Conservation (phyloP, 768 basidiomycete genomes). For the Tulasnella sp. region DNA sequence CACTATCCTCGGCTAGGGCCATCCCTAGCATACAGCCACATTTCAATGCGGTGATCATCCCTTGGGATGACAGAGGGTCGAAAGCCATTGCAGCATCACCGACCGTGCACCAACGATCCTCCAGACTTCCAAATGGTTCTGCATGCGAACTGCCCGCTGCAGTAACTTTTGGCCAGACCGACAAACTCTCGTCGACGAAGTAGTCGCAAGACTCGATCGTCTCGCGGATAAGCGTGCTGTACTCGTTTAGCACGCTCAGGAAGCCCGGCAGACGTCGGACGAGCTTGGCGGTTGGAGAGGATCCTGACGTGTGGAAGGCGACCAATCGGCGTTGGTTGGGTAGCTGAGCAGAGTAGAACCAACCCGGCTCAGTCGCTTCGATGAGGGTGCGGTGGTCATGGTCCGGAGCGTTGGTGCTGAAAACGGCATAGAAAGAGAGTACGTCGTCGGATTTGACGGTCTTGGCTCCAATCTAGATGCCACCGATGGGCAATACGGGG, state of each 20-base stretch:
- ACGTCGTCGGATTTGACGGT: slow-evolving; percentile 23
- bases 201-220: slow-evolving; percentile 22
- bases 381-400: slow-evolving; percentile 28
- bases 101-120: slow-evolving; percentile 26
- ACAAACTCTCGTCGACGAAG: slow-evolving; percentile 13
- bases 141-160: slow-evolving; percentile 26
- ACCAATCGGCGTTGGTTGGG: slow-evolving; percentile 25
- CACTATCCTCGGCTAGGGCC: not conserved
- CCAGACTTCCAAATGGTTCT: slow-evolving; percentile 21
- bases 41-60: slow-evolving; percentile 29
- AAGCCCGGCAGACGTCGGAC: slow-evolving; percentile 26
- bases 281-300: slow-evolving; percentile 21
- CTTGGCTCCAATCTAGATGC: slow-evolving; percentile 24
- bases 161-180: slow-evolving; percentile 22
- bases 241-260: slow-evolving; percentile 24
- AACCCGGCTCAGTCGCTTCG: slow-evolving; percentile 28
- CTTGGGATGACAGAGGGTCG: slow-evolving; percentile 32
- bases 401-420: slow-evolving; percentile 24
- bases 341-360: slow-evolving; percentile 30
- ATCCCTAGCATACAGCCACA: not conserved
- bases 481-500: not conserved
- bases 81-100: slow-evolving; percentile 32
- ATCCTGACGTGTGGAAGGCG: slow-evolving; percentile 27
- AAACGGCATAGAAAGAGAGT: slow-evolving; percentile 23
- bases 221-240: slow-evolving; percentile 22